A percentile compares a stretch with the other conserved stretches of the same genome.
Conservation (phyloP, 2,329 filamentous ascomycete species). For the Chrysoporthe deuterocubensis region DNA sequence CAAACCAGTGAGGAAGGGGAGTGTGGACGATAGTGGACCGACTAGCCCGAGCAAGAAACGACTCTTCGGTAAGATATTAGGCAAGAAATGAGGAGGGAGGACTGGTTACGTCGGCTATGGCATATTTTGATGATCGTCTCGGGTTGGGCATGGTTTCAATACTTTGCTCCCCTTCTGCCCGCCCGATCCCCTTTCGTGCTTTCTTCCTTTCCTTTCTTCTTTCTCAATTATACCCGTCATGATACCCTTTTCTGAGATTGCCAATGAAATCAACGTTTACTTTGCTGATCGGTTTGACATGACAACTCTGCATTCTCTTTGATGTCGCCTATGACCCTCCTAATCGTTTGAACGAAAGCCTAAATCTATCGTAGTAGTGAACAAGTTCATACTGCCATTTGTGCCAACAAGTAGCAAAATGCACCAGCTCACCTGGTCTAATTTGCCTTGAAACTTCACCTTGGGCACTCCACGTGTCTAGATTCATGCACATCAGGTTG, state of each 20-base stretch:
- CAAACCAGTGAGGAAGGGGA: slow-evolving; percentile 1
- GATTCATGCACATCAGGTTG: no score
- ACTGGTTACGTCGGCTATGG: not conserved
- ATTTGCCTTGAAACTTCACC: no score
- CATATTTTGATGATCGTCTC: not conserved
- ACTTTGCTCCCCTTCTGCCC: not conserved
- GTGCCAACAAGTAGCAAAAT: no score
- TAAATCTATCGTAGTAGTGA: no score
- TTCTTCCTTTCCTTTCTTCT: not conserved
- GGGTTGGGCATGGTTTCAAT: not conserved
- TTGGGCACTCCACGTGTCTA: no score
- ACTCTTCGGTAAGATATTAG: slow-evolving; percentile 23
- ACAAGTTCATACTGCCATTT: no score
- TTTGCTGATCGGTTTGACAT: not conserved
- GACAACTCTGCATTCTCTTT: not conserved
- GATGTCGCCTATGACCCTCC: no score
- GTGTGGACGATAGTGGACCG: slow-evolving; percentile 13
- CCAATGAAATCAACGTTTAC: not conserved
- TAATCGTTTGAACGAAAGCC: no score
- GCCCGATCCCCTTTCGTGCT: not conserved
- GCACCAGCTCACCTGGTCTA: no score
- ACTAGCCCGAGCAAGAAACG: slow-evolving; percentile 18
- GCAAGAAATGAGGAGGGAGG: slow-evolving; percentile 17
- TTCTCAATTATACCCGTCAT: not conserved
- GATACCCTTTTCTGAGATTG: not conserved